Base-by-base conservation (phyloP, 768 basidiomycete genomes). In the Butyriboletus loyo region DNA sequence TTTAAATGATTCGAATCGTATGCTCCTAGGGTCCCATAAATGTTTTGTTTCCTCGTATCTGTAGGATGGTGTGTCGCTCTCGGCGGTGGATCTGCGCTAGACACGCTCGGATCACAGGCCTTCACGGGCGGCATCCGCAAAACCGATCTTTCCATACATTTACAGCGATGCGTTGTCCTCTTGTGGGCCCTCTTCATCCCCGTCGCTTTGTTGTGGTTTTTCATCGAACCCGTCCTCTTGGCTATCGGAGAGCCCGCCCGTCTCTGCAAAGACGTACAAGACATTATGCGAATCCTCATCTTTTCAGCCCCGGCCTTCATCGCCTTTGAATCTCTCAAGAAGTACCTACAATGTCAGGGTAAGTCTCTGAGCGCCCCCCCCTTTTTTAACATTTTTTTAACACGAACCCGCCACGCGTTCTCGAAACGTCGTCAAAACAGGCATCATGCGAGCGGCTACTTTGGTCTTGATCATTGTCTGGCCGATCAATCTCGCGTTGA, bases 261-360 rank as follows among this genome's bases (percentile, higher is more conserved):
- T 10, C 78, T 90, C 36, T 81, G 83, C 55, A 68, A 67, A 40
- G 81, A 85, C 56, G 85, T 86, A 0, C 84, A 89, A 61, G 58
- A 62, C 14, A 88, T 87, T 62, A 70, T 90, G 59, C 81, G 87
- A 8, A 66, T 89, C 28, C 70, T 89, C 42, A 75, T 83, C 40
- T 39, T 84, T 36, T 86, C 81, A 2, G 85, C 83, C 0, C 89
- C 89, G 0, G 87, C 80, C 2, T 88, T 87, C 61, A 81, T 88
- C 59, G 86, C 80, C 2, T 88, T 88, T 52, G 86, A 90, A 65
- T 83, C 81, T 51, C 71, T 89, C 59, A 89, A 89, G 66, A 89
- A 87, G 67, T 90, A 88, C 66, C 66, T 90, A 24, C 88, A 89
- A 62, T 88, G 86, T 52, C 87, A 90, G 74, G 87, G 86, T 85